Evolutionary conservation across 106 monocot species (phyloP).

Genomic region (Xerophyta viscosa): DNA sequence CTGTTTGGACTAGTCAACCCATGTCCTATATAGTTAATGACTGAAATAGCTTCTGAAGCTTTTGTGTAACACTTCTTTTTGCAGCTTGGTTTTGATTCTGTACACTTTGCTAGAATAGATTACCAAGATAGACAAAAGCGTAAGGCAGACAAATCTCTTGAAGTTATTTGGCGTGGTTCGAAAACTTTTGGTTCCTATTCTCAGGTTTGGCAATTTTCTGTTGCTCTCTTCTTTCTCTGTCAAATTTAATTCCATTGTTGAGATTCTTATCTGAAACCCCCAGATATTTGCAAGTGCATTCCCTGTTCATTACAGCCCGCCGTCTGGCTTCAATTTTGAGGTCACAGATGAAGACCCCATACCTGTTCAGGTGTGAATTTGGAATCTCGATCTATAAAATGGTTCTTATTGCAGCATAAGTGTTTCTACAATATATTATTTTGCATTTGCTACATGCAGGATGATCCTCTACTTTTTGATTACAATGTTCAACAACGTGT

Average conservation of each 20-base stretch:
- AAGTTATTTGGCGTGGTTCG: conserved; percentile 83
- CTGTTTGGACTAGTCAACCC: no score
- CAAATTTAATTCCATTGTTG: neutral
- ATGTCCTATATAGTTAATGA: no score
- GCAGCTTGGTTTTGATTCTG: conserved; percentile 75
- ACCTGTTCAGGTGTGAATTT: conserved; percentile 16
- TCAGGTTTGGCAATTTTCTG: conserved; percentile 35
- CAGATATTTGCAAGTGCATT: conserved; percentile 24
- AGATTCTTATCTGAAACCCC: neutral
- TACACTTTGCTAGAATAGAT: conserved; percentile 84
- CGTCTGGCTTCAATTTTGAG: conserved; percentile 20
- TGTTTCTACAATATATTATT: neutral
- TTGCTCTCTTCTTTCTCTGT: neutral
- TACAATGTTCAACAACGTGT: conserved; percentile 83
- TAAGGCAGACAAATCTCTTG: conserved; percentile 56
- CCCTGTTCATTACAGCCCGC: conserved; percentile 20
- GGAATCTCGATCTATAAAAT: no score
- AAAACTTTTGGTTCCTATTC: conserved; percentile 65
- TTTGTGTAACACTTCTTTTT: no score
- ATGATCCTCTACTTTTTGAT: conserved; percentile 57
- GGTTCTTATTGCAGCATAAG: neutral
- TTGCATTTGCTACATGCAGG: conserved; percentile 27
- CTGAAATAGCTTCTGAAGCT: no score
- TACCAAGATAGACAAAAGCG: conserved; percentile 66
- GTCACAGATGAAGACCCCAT: conserved; percentile 6